These are phyloP conservation scores for Rhodomyrtus tomentosa DNA, from an alignment of 345 rosid species.

Conservation along the genomic window DNA sequence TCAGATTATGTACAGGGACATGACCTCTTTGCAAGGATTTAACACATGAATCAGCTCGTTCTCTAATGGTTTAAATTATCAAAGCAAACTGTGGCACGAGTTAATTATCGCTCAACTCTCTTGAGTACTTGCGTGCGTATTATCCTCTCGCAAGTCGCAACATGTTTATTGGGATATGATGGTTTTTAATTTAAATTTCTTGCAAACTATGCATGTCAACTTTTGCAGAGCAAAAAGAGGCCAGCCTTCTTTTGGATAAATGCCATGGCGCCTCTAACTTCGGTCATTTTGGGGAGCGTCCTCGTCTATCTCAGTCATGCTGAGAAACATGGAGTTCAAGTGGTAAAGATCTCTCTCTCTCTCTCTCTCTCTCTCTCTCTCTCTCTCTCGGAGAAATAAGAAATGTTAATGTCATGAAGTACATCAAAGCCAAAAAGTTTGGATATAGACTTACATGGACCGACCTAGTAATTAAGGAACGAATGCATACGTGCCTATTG, in stretches of 20 bases:
- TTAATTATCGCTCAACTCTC: neutral
- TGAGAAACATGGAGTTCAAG: slow-evolving; percentile 91
- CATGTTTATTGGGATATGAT: neutral
- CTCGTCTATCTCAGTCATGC: slow-evolving; percentile 80
- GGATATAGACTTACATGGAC: neutral
- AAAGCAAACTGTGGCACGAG: neutral
- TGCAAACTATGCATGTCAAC: neutral
- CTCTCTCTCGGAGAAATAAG: neutral
- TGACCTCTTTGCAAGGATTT: neutral
- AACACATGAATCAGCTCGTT: neutral
- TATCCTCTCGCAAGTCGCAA: neutral
- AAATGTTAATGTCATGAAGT: neutral
- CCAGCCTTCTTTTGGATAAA: slow-evolving; percentile 76
- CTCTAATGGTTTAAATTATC: neutral
- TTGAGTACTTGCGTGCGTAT: neutral
- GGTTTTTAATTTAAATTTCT: neutral
- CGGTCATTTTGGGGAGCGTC: slow-evolving; percentile 75
- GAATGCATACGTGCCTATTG: neutral
- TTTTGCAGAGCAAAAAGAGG: slow-evolving; percentile 60
- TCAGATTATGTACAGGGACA: neutral
- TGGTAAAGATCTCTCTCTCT: slow-evolving; percentile 30
- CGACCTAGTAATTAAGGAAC: neutral
- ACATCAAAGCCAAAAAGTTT: neutral
- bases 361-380: neutral
- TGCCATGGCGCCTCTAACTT: slow-evolving; percentile 85